phyloP scores from a whole-genome alignment of 2,329 filamentous ascomycete genomes.

The Pestalotiopsis sp. region DNA sequence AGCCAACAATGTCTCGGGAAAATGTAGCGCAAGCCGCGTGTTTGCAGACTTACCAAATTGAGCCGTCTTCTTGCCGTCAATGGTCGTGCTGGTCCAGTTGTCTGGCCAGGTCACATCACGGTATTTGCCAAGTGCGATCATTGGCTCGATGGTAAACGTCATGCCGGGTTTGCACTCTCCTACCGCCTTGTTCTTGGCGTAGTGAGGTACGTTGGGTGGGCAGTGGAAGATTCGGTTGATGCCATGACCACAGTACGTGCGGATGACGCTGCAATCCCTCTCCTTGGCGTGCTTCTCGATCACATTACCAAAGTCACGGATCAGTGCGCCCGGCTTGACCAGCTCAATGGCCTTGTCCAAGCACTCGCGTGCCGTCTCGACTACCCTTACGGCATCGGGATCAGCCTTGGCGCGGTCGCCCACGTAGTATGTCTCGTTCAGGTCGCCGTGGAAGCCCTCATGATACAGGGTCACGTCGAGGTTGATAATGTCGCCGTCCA shows the following conservation, averaged over 20 bases:
- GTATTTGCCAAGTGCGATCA: conserved; percentile 92
- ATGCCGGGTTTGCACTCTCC: conserved; percentile 93
- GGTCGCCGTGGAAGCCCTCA: conserved; percentile 89
- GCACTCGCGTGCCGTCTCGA: conserved; percentile 87
- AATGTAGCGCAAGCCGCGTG: background rate
- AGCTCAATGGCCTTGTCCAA: conserved; percentile 87
- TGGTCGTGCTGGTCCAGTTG: conserved; percentile 95
- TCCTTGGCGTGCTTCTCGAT: conserved; percentile 95
- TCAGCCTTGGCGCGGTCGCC: conserved; percentile 83
- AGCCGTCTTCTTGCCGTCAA: conserved; percentile 84
- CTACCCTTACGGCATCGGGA: conserved; percentile 83
- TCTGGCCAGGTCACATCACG: conserved; percentile 96
- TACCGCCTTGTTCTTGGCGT: conserved; percentile 97
- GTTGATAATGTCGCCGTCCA: conserved; percentile 96
- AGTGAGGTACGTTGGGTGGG: conserved; percentile 92
- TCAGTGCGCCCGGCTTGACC: conserved; percentile 89
- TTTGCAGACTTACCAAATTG: conserved; percentile 72
- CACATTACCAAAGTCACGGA: conserved; percentile 89
- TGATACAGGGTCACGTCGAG: conserved; percentile 95
- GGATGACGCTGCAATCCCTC: conserved; percentile 83
- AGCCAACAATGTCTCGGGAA: background rate
- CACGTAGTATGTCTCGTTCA: conserved; percentile 99
- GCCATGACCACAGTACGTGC: conserved; percentile 94
- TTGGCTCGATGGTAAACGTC: conserved; percentile 99
- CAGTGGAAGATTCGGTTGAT: conserved; percentile 94